A percentile compares a stretch with the other conserved stretches of the same genome.
Conservation (phyloP, 2,329 filamentous ascomycete species). For the Lithohypha guttulata region DNA sequence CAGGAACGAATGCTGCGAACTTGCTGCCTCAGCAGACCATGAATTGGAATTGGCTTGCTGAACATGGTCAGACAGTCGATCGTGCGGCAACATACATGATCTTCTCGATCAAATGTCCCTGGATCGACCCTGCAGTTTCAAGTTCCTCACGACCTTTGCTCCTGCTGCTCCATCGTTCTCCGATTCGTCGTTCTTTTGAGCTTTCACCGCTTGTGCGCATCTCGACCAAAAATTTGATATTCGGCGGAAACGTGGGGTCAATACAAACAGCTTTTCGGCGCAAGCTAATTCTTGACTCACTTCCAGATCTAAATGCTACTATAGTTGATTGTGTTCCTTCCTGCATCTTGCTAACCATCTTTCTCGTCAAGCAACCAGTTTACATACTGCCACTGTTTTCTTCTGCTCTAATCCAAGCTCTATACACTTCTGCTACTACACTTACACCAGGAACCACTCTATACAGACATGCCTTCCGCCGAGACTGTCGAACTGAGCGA, state of each 20-base stretch:
- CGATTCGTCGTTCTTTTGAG: conserved; percentile 1
- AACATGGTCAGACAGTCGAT: no score
- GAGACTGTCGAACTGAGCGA: conserved; percentile 16
- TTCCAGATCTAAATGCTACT: not conserved
- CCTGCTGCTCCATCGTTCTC: not conserved
- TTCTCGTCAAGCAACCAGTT: no score
- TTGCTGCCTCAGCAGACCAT: no score
- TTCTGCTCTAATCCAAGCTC: no score
- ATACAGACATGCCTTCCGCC: conserved; percentile 13
- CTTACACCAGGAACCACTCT: not conserved
- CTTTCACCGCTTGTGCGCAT: conserved; percentile 10
- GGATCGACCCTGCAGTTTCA: conserved; percentile 1
- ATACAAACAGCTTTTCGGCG: not conserved
- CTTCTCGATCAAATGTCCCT: not conserved
- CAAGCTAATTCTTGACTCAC: conserved; percentile 8
- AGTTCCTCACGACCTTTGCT: not conserved
- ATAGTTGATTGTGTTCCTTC: not conserved
- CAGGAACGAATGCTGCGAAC: no score
- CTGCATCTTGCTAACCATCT: not conserved
- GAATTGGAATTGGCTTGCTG: no score
- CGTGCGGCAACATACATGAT: no score
- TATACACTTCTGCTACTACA: no score
- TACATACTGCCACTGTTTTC: no score
- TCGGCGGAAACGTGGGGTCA: not conserved
- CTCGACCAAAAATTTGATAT: conserved; percentile 1